These are phyloP conservation scores for Podochytrium sp. DNA, from an alignment of 192 early-diverging fungal species.

Conservation along the genomic window DNA sequence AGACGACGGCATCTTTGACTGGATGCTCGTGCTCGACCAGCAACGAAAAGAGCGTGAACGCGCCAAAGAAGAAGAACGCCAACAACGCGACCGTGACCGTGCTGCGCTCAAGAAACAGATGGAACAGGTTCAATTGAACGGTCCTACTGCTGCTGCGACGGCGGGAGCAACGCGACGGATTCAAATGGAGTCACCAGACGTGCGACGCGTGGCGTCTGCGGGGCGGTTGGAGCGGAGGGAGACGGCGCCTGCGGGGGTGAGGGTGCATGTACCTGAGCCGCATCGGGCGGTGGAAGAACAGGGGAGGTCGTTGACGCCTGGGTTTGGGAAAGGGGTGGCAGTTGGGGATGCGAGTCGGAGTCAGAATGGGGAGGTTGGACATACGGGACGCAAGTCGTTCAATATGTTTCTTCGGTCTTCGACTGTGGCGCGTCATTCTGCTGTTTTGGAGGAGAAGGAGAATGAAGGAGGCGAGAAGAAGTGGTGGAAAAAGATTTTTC, in stretches of 20 bases:
- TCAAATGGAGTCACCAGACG: neutral
- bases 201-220: neutral
- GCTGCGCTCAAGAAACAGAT: slow-evolving; percentile 14
- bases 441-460: slow-evolving; percentile 1
- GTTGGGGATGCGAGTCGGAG: neutral
- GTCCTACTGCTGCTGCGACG: neutral
- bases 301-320: neutral
- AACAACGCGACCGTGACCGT: slow-evolving; percentile 40
- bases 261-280: neutral
- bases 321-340: neutral
- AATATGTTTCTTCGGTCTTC: slow-evolving; percentile 9
- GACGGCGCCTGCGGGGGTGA: neutral
- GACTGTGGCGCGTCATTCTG: too few relatives aligned
- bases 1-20: slow-evolving; percentile 95
- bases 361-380: neutral
- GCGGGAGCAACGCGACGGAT: neutral
- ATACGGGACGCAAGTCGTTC: slow-evolving; percentile 19
- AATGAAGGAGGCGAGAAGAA: slow-evolving; percentile 16
- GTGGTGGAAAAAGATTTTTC: slow-evolving; percentile 31
- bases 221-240: neutral
- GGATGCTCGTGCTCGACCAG: slow-evolving; percentile 73
- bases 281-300: slow-evolving; percentile 1
- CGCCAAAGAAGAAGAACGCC: slow-evolving; percentile 44
- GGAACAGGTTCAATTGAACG: slow-evolving; percentile 4
- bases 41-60: slow-evolving; percentile 51